These are phyloP conservation scores for Xylaria bambusicola DNA, from an alignment of 495 filamentous ascomycete genomes.

Conservation along the genomic window DNA sequence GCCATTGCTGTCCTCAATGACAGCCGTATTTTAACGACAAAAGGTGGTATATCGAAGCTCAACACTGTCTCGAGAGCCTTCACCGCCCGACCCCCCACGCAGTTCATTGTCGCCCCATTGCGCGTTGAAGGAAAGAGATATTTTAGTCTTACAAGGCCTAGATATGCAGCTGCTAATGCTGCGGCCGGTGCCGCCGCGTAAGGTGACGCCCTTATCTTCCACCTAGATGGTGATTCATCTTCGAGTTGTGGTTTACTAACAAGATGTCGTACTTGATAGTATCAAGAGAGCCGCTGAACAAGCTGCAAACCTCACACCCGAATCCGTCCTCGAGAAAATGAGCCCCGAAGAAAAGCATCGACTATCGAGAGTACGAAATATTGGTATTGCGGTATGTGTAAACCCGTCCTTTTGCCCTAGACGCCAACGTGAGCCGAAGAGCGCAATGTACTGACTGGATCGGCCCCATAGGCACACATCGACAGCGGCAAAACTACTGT, in stretches of 20 bases:
- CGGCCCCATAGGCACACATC: constrained; percentile 78
- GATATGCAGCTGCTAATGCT: constrained; percentile 25
- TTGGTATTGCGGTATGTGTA: constrained; percentile 87
- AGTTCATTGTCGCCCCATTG: constrained; percentile 32
- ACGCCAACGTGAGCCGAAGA: background rate
- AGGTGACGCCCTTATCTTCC: background rate
- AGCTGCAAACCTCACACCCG: constrained; percentile 45
- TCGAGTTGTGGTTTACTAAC: background rate
- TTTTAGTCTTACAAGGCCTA: constrained; percentile 31
- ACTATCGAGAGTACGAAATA: constrained; percentile 82
- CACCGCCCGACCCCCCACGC: constrained; percentile 19
- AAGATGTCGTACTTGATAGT: constrained; percentile 23
- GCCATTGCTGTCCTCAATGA: constrained; percentile 44
- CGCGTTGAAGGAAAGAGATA: constrained; percentile 32
- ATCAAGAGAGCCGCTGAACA: constrained; percentile 49
- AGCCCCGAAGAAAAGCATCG: constrained; percentile 73
- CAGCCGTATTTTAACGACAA: constrained; percentile 36
- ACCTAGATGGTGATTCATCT: background rate
- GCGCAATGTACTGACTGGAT: constrained; percentile 22
- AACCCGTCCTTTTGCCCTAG: background rate
- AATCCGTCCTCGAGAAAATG: constrained; percentile 59
- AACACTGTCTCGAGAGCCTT: constrained; percentile 26
- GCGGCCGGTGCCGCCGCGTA: constrained; percentile 31
- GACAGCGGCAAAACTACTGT: constrained; percentile 98
- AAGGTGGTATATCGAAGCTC: constrained; percentile 36